Base-by-base conservation (phyloP, 169 alveolate species). In the Theileria parva region DNA sequence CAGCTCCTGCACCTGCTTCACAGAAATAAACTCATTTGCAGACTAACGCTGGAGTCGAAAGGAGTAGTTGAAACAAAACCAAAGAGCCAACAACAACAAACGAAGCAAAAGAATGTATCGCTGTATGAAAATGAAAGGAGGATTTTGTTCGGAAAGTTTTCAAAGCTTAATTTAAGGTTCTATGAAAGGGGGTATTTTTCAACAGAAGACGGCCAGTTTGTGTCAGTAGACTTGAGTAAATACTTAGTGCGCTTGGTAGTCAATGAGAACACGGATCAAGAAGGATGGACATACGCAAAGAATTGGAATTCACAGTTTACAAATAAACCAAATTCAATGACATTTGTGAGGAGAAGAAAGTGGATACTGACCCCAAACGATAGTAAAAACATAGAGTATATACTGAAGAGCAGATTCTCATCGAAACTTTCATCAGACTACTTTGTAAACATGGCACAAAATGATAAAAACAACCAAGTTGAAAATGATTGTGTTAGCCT, bases 71-170 rank as follows among this genome's bases (percentile, higher is more conserved):
- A 63, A 15, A 3, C 39, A 8, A 63, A 63, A 34, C 32, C 71
- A 39, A 21, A 25, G 12, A 30, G 53, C 8, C 28, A 34, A 34
- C n/a, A 17, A 30, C 25, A 60, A 19, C 27, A 51, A 37, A 11
- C 57, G 27, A 76, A 63, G 51, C 59, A 23, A 12, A 61, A 27
- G 7, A 34, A 48, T 19, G 25, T 23, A 15, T 19, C 37, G 4
- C 21, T 61, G 81, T 85, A 85, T 63, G 87, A 85, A 74, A 77
- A 85, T 67, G 91, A 85, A 66, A 79, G 91, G 12, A 85, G 74
- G 21, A 51, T 76, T 6, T 19, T 85, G 15, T 78, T 85, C 34
- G 91, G 91, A 59, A 37, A 32, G 28, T 85, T 67, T 59, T 66
- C 78, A 44, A 77, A 67, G 64, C 63, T 60, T 15, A 32, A 78